Conservation (phyloP, 306 rosid genomes). For the Quercus alba region DNA sequence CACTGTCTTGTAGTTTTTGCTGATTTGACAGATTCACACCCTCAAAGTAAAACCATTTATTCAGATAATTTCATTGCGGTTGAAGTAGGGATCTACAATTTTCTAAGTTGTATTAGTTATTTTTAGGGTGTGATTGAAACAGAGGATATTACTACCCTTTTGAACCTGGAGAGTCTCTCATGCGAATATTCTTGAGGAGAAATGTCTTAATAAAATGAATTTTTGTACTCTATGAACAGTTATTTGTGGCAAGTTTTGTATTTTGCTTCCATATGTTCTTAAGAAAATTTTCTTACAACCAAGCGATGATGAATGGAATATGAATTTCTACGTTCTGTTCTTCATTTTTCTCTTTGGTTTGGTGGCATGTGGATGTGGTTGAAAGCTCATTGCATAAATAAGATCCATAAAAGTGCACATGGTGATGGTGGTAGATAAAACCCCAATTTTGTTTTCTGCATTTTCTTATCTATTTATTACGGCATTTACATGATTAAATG, state of each 20-base stretch:
- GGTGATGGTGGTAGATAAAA: too few species aligned
- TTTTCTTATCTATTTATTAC: too few species aligned
- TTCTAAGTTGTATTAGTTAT: constrained; percentile 19
- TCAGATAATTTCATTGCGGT: constrained; percentile 22
- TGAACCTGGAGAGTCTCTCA: constrained; percentile 14
- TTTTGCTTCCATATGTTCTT: not conserved
- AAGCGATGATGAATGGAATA: not conserved
- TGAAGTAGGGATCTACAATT: constrained; percentile 29
- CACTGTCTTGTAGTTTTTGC: constrained; percentile 37
- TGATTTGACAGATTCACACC: constrained; percentile 21
- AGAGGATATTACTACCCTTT: constrained; percentile 25
- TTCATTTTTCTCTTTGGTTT: not conserved
- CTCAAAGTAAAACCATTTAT: constrained; percentile 25
- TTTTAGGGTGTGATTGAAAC: not conserved
- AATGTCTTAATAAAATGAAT: not conserved
- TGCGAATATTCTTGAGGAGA: constrained; percentile 25
- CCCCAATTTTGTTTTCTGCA: too few species aligned
- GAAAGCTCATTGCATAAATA: too few species aligned
- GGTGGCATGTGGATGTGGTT: not conserved
- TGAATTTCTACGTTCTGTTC: not conserved
- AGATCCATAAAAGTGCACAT: too few species aligned
- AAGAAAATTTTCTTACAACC: not conserved
- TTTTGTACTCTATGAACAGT: not conserved
- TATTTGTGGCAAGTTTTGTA: constrained; percentile 22
- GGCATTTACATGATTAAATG: too few species aligned